These are phyloP conservation scores for Pleurotus eryngii DNA, from an alignment of 768 basidiomycete species.

Conservation along the genomic window DNA sequence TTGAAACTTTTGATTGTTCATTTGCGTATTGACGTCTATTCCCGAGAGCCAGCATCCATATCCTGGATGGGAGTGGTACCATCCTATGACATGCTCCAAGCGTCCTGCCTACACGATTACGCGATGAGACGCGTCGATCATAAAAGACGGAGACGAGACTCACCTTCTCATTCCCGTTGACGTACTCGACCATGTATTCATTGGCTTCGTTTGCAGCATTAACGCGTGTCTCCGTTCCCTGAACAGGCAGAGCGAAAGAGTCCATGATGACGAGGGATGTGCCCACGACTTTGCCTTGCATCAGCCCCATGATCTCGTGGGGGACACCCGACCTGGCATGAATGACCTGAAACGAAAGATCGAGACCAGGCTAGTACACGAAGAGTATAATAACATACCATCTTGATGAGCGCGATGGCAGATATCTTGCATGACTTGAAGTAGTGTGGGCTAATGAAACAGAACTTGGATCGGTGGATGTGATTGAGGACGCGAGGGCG, in stretches of 20 bases:
- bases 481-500: not conserved
- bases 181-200: constrained; percentile 98
- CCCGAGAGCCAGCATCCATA: constrained; percentile 99
- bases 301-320: constrained; percentile 99
- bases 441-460: constrained; percentile 58
- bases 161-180: constrained; percentile 77
- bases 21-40: constrained; percentile 96
- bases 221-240: constrained; percentile 97
- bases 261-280: constrained; percentile 86
- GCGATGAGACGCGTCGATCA: not conserved
- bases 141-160: constrained; percentile 10
- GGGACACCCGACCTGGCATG: constrained; percentile 96
- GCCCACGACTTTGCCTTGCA: constrained; percentile 93
- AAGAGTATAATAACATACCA: constrained; percentile 42
- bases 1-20: constrained; percentile 91
- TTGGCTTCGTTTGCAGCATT: constrained; percentile 95
- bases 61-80: constrained; percentile 98
- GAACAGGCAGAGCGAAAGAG: constrained; percentile 94
- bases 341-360: constrained; percentile 65
- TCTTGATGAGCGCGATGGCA: constrained; percentile 93
- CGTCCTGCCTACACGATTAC: constrained; percentile 60
- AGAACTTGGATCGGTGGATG: no score
- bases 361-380: constrained; percentile 1
- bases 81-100: constrained; percentile 87
- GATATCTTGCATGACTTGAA: constrained; percentile 94